Evolutionary conservation across 169 alveolate species (phyloP), one percentile per base, ranked within the genome.

Genomic region (Plasmodium billcollinsi): DNA sequence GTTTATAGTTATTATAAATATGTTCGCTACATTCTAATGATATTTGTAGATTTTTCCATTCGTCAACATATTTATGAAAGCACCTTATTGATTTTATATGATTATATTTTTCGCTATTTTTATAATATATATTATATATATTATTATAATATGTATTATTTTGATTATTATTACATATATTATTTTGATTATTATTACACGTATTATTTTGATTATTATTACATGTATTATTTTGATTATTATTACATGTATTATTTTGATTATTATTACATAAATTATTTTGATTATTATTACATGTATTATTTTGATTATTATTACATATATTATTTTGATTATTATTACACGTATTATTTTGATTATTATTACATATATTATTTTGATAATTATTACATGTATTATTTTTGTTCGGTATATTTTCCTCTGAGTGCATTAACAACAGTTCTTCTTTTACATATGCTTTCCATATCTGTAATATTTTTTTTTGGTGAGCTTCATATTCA

Each of bases 381-480:
- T 74, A 59, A 66, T 50, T 24, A 5, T 50, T 8, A 14, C 1
- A 43, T 63, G 43, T 33, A 12, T 21, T 43, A 1, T 21, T 21
- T 75, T 54, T 50, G 33, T 26, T 26, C 33, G 33, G 2, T 26
- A 26, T 26, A 26, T 50, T 52, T 2, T 63, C 52, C 14, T 61
- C 70, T n/a, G 45, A 24, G 69, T 43, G 56, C 21, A 47, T 15
- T 18, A 21, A 9, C 39, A 15, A 24, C 20, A 65, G 63, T 62
- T 67, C 83, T 12, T 66, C 76, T 3, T 14, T 66, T 66, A 26
- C 90, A 61, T 67, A 80, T 56, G 52, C 70, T 33, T 80, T 80
- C 90, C 90, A 80, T 26, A 80, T 54, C 12, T 80, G 74, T 52
- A 80, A 71, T 26, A 71, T 49, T 20, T 45, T 62, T 39, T 80